Evolutionary conservation across 2,329 filamentous ascomycete species (phyloP).

Genomic region (Penicillium sp.): DNA sequence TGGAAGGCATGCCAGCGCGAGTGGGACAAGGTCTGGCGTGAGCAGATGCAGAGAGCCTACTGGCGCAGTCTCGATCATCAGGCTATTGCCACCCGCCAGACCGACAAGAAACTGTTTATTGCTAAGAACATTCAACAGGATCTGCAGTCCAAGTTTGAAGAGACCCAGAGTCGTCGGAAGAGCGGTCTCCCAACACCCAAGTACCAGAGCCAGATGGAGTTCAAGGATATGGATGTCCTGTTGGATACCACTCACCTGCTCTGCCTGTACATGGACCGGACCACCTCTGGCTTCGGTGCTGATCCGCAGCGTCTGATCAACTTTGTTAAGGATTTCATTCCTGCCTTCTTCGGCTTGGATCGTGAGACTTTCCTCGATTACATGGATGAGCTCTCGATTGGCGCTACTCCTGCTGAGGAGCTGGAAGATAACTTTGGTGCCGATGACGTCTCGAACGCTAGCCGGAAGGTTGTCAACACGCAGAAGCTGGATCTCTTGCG

Average conservation of each 20-base stretch:
- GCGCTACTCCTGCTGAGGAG: conserved; percentile 68
- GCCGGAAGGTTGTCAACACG: conserved; percentile 58
- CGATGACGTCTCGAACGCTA: conserved; percentile 66
- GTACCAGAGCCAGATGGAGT: conserved; percentile 71
- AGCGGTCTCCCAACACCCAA: conserved; percentile 57
- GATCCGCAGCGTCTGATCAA: conserved; percentile 70
- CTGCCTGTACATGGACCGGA: conserved; percentile 46
- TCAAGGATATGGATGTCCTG: conserved; percentile 66
- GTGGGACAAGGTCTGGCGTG: conserved; percentile 98
- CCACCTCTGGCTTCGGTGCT: conserved; percentile 47
- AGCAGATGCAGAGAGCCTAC: conserved; percentile 91
- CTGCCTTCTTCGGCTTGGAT: conserved; percentile 70
- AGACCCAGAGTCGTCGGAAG: conserved; percentile 70
- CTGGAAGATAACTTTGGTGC: conserved; percentile 65
- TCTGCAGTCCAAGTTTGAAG: conserved; percentile 88
- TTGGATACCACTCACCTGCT: conserved; percentile 48
- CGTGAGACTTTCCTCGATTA: conserved; percentile 64
- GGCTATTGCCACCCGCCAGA: conserved; percentile 80
- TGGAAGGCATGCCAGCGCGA: conserved; percentile 96
- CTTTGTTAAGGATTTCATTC: conserved; percentile 72
- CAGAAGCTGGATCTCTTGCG: conserved; percentile 76
- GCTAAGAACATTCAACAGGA: conserved; percentile 85
- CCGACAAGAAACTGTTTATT: conserved; percentile 86
- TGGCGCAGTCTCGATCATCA: conserved; percentile 96
- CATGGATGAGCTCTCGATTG: conserved; percentile 64